Base-by-base conservation (phyloP, 345 rosid species). In the Linum trigynum region DNA sequence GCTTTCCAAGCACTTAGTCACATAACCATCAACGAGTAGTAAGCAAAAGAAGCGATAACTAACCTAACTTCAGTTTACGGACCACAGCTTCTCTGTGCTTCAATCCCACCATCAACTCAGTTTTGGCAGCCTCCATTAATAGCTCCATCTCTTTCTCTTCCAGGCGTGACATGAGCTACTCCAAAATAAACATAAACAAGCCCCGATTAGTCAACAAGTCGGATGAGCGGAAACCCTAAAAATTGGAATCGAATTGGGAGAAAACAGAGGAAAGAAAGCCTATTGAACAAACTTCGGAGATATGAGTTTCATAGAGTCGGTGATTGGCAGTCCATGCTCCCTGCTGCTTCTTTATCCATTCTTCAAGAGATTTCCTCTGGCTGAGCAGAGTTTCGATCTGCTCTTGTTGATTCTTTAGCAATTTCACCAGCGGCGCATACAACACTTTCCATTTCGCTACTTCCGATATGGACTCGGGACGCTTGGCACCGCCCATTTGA, bases 331-430 rank as follows among this genome's bases (percentile, higher is more conserved):
- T 67, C 87, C 89, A 79, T 37, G 77, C 67, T 1, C 78, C 76
- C 17, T 81, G 75, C 57, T 77, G 80, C 56, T 68, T 72, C 16
- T 70, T 83, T 48, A 89, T 61, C 5, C 72, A 81, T 65, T 71
- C 92, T 79, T 82, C 87, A 5, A 89, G 76, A 32, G 78, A 51
- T 66, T 80, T 83, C 79, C 86, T 80, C 63, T 91, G 87, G 72
- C 75, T 63, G 55, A 82, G 71, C 36, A 88, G 83, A 17, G 83
- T 71, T 50, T 77, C 74, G 36, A 88, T 84, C 86, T 87, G 91
- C 40, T 81, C 77, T 68, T 91, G 89, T 67, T 84, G 89, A 58
- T 78, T 67, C 51, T 76, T 77, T 38, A 95, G 45, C 56, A 84
- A 72, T 65, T 85, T 73, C 36, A 87, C 80, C 64, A 87, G 50